phyloP scores from a whole-genome alignment of 768 basidiomycete genomes.

The Hemileccinum impolitum region DNA sequence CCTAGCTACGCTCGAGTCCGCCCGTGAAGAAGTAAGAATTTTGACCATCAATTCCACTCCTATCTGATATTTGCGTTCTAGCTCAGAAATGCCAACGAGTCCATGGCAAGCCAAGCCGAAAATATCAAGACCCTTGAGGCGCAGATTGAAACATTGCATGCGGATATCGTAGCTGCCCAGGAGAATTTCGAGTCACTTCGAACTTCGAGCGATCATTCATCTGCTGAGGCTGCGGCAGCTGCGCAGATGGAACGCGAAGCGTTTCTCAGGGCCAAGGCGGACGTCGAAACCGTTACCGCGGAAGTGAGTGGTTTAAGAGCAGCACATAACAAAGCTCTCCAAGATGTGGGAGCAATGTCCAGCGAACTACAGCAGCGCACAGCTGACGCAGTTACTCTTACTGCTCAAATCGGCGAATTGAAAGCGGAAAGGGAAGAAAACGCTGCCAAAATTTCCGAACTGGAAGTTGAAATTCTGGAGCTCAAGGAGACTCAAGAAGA shows the following conservation, averaged over 20 bases:
- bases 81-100: constrained; percentile 50
- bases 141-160: constrained; percentile 50
- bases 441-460: constrained; percentile 68
- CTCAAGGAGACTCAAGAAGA: constrained; percentile 66
- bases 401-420: constrained; percentile 48
- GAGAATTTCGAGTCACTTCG: constrained; percentile 52
- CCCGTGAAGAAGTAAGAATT: constrained; percentile 50
- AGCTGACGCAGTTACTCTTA: constrained; percentile 41
- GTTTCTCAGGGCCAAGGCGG: constrained; percentile 58
- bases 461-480: constrained; percentile 80
- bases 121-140: constrained; percentile 46
- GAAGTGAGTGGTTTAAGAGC: constrained; percentile 51
- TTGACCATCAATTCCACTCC: not conserved
- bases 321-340: constrained; percentile 47
- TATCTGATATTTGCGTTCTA: constrained; percentile 26
- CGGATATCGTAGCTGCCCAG: constrained; percentile 47
- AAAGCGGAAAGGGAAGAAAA: constrained; percentile 69
- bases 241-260: constrained; percentile 63
- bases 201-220: constrained; percentile 41
- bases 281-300: constrained; percentile 51
- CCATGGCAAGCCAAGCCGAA: constrained; percentile 39
- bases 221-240: constrained; percentile 43
- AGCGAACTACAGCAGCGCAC: constrained; percentile 46
- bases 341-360: constrained; percentile 45
- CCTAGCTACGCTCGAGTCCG: constrained; percentile 35